Evolutionary conservation across 2,329 filamentous ascomycete genomes (phyloP).

Genomic region (Pseudogymnoascus verrucosus): DNA sequence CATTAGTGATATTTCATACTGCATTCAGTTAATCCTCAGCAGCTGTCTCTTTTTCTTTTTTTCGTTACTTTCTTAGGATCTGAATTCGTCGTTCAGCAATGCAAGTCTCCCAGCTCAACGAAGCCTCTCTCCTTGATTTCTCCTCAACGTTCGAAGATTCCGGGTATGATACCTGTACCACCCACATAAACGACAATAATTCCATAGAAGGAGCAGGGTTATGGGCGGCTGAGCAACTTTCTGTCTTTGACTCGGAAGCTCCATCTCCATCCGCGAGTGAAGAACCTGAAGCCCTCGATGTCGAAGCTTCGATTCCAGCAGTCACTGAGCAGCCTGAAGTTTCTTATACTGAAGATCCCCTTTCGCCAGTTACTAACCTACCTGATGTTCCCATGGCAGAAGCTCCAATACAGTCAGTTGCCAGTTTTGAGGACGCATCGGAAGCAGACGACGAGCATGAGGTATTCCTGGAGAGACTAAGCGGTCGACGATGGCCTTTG

Average conservation of each 20-base stretch:
- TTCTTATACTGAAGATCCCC: background rate
- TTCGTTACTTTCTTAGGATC: background rate
- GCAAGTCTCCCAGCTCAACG: background rate
- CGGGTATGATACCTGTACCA: constrained; percentile 1
- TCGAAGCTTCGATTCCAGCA: background rate
- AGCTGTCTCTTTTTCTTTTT: background rate
- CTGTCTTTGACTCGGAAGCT: background rate
- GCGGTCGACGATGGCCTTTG: background rate
- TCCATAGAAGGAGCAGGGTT: background rate
- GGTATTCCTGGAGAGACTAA: background rate
- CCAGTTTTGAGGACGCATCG: background rate
- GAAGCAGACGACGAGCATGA: background rate
- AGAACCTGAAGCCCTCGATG: background rate
- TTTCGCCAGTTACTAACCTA: background rate
- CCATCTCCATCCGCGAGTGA: background rate
- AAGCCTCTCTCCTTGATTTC: background rate
- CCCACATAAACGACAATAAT: background rate
- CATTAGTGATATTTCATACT: background rate
- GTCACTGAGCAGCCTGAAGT: background rate
- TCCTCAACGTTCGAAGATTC: background rate
- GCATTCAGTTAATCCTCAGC: background rate
- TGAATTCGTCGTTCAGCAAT: background rate
- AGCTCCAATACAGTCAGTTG: background rate
- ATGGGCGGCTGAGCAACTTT: background rate
- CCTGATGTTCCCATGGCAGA: background rate